These are phyloP conservation scores for Lentinula raphanica DNA, from an alignment of 768 basidiomycete genomes.

Conservation along the genomic window DNA sequence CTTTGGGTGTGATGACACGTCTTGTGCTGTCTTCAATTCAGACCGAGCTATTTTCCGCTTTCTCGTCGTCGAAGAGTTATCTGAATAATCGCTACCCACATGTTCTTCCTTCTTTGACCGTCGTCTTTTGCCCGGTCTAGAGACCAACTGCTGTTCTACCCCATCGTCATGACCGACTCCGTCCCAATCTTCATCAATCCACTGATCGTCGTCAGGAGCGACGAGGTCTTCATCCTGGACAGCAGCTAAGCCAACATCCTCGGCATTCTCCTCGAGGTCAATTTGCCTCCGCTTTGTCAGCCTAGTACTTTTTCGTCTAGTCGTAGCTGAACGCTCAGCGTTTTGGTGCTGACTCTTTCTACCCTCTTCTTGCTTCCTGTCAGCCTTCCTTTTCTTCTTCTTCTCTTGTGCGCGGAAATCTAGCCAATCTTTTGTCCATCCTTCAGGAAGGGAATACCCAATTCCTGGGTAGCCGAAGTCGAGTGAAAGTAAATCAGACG, in stretches of 20 bases:
- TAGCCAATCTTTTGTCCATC: background rate
- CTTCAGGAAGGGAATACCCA: background rate
- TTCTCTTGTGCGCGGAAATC: background rate
- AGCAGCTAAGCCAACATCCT: background rate
- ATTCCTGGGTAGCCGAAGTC: background rate
- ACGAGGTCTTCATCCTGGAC: background rate
- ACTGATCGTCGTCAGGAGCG: no score
- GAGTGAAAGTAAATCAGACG: background rate
- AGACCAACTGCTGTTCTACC: background rate
- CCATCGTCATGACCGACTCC: background rate
- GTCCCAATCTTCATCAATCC: background rate
- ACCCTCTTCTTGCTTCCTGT: background rate
- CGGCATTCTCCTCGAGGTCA: background rate
- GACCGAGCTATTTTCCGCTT: background rate
- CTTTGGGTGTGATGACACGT: no score
- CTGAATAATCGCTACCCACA: background rate
- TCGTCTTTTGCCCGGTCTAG: background rate
- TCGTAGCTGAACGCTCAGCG: background rate
- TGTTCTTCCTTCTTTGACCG: background rate
- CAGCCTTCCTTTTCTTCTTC: background rate
- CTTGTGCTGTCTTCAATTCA: background rate
- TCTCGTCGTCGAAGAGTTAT: background rate
- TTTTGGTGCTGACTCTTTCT: background rate
- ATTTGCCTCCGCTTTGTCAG: background rate
- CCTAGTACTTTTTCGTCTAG: background rate